A percentile compares a stretch with the other conserved stretches of the same genome.
Conservation (phyloP, 345 rosid species). For the Reutealis trisperma region DNA sequence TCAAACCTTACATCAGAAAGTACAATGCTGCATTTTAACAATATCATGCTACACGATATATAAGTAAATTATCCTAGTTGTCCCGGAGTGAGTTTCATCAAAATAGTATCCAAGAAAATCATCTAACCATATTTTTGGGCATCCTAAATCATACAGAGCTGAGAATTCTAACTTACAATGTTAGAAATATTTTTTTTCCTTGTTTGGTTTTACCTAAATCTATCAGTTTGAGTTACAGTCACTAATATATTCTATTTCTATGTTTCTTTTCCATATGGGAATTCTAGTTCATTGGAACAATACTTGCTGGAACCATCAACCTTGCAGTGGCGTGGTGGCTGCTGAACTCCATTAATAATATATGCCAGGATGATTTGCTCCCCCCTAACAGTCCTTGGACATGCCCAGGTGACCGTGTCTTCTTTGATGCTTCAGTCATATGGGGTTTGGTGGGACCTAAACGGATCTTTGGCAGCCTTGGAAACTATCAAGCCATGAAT, state of each 20-base stretch:
- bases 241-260: constrained; percentile 8
- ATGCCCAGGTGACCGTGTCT: constrained; percentile 79
- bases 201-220: background rate
- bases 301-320: constrained; percentile 83
- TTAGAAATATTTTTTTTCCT: background rate
- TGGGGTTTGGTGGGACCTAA: constrained; percentile 92
- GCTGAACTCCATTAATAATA: constrained; percentile 61
- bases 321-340: constrained; percentile 85
- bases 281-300: constrained; percentile 71
- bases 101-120: too few species aligned
- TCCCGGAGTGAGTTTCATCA: too few species aligned
- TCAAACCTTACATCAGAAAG: too few species aligned
- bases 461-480: constrained; percentile 67
- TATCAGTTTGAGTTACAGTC: background rate
- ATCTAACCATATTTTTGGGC: too few species aligned
- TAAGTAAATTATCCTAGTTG: too few species aligned
- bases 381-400: constrained; percentile 83
- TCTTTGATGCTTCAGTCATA: constrained; percentile 90
- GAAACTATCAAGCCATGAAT: constrained; percentile 73
- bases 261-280: constrained; percentile 4
- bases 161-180: too few species aligned
- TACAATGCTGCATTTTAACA: too few species aligned
- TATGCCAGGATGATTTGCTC: constrained; percentile 78
- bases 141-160: too few species aligned
- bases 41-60: too few species aligned